phyloP scores from a whole-genome alignment of 2,329 filamentous ascomycete genomes.

The Sporothrix phasma region DNA sequence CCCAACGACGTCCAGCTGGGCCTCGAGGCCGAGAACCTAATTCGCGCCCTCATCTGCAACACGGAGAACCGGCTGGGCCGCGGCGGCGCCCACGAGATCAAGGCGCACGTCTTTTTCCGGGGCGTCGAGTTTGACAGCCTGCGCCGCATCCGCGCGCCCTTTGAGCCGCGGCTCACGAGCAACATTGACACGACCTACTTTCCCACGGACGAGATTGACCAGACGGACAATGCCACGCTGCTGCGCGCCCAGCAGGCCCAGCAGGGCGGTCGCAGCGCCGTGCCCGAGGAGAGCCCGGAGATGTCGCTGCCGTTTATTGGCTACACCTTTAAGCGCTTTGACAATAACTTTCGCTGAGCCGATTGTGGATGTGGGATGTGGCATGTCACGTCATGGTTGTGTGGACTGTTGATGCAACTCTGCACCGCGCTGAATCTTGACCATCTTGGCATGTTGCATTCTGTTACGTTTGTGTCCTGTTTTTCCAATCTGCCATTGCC shows the following conservation, averaged over 20 bases:
- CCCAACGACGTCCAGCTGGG: constrained; percentile 88
- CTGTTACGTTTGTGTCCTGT: too few species aligned
- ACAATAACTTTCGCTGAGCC: constrained; percentile 52
- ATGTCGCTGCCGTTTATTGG: constrained; percentile 95
- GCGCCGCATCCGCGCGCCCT: constrained; percentile 85
- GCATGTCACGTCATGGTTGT: too few species aligned
- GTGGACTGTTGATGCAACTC: too few species aligned
- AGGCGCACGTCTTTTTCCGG: constrained; percentile 89
- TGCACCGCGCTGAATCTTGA: too few species aligned
- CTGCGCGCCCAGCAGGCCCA: constrained; percentile 66
- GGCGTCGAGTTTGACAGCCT: constrained; percentile 92
- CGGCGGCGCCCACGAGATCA: constrained; percentile 82
- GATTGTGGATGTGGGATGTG: too few species aligned
- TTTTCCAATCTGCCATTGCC: too few species aligned
- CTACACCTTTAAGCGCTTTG: constrained; percentile 96
- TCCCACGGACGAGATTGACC: constrained; percentile 95
- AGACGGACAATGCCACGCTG: constrained; percentile 83
- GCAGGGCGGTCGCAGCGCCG: constrained; percentile 46
- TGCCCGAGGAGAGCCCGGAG: constrained; percentile 72
- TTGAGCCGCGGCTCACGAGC: constrained; percentile 85
- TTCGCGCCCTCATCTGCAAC: constrained; percentile 89
- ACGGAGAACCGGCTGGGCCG: constrained; percentile 84
- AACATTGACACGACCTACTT: constrained; percentile 98
- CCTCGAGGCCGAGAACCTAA: constrained; percentile 80
- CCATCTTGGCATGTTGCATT: too few species aligned